Conservation (phyloP, 2,329 filamentous ascomycete species). For the Huntiella savannae region DNA sequence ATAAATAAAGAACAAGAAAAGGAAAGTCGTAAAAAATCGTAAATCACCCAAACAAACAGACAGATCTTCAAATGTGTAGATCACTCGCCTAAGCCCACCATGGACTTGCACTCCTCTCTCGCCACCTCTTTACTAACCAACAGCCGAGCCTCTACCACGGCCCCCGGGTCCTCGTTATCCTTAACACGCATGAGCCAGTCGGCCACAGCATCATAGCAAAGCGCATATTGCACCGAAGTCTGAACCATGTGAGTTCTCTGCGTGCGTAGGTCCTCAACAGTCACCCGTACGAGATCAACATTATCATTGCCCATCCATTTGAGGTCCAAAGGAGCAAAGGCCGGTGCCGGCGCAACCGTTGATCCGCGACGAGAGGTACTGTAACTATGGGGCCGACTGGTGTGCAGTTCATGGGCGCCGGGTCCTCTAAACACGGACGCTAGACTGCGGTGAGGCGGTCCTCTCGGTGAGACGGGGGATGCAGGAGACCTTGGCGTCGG, state of each 20-base stretch:
- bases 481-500: too few relatives aligned
- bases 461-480: background rate
- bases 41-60: background rate
- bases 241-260: conserved; percentile 95
- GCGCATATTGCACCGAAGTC: conserved; percentile 76
- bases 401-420: background rate
- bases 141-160: conserved; percentile 6
- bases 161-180: conserved; percentile 14
- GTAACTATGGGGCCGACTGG: conserved; percentile 4
- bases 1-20: background rate
- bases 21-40: conserved; percentile 1
- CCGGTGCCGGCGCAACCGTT: background rate
- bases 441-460: conserved; percentile 1
- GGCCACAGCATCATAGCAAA: conserved; percentile 87
- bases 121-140: too few relatives aligned
- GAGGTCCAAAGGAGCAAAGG: conserved; percentile 22
- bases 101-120: too few relatives aligned
- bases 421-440: background rate
- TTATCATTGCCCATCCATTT: conserved; percentile 52
- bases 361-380: conserved; percentile 11
- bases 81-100: too few relatives aligned
- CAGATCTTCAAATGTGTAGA: background rate
- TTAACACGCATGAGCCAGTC: conserved; percentile 55
- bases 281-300: conserved; percentile 64
- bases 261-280: conserved; percentile 74